Percentiles rank a stretch among this genome's conserved stretches.
Evolutionary conservation across 495 filamentous ascomycete genomes (phyloP).

Genomic region (Aspergillus hancockii): DNA sequence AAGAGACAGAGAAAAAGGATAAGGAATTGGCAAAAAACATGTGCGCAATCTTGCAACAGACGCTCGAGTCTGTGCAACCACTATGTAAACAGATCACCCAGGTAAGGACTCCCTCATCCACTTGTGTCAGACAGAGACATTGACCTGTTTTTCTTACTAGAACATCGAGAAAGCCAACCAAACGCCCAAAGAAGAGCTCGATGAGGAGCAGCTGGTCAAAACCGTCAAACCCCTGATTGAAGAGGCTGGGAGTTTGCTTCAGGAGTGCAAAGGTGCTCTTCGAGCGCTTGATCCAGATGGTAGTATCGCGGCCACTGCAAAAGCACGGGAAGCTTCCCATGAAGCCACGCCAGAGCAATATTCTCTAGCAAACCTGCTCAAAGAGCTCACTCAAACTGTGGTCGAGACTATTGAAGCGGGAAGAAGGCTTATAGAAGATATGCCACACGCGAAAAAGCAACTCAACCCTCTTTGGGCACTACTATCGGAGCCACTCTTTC

Average conservation of each 20-base stretch:
- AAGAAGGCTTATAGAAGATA: slow-evolving; percentile 80
- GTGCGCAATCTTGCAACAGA: slow-evolving; percentile 69
- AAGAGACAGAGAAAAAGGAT: slow-evolving; percentile 64
- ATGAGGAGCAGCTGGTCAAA: slow-evolving; percentile 86
- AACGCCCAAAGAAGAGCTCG: slow-evolving; percentile 84
- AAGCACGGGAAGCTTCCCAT: slow-evolving; percentile 73
- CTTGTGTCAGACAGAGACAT: slow-evolving; percentile 13
- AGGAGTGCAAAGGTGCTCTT: slow-evolving; percentile 86
- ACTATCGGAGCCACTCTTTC: slow-evolving; percentile 80
- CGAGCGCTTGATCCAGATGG: slow-evolving; percentile 90
- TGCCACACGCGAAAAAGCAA: slow-evolving; percentile 93
- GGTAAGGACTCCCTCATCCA: slow-evolving; percentile 43
- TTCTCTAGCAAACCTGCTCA: slow-evolving; percentile 77
- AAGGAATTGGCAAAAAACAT: slow-evolving; percentile 78
- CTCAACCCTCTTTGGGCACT: slow-evolving; percentile 86
- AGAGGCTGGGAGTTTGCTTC: slow-evolving; percentile 75
- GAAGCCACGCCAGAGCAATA: slow-evolving; percentile 89
- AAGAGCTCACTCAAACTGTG: slow-evolving; percentile 65
- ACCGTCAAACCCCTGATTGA: slow-evolving; percentile 85
- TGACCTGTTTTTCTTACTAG: slow-evolving; percentile 39
- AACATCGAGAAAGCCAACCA: slow-evolving; percentile 77
- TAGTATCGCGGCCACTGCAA: slow-evolving; percentile 79
- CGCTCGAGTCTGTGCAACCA: slow-evolving; percentile 79
- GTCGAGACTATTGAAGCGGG: slow-evolving; percentile 81
- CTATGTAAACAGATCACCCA: slow-evolving; percentile 86